Base-by-base conservation (phyloP, 2,329 filamentous ascomycete species). In the Furcasterigmium sp. region DNA sequence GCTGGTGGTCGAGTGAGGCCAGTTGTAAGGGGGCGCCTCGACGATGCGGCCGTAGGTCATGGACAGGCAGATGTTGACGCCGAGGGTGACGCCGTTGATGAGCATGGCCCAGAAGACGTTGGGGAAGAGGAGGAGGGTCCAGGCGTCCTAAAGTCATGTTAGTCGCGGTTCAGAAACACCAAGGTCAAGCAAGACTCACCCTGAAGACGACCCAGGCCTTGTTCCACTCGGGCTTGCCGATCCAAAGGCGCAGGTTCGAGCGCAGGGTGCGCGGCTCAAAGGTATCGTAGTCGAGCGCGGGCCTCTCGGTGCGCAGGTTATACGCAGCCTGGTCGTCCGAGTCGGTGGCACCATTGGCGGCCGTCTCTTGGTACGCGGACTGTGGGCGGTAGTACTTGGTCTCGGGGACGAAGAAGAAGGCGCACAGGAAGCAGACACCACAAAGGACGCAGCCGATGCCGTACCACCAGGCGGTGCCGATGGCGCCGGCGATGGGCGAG, bases 381-480 rank as follows among this genome's bases (percentile, higher is more conserved):
- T 64, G 47, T 2, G 61, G 52, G 1, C 67, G 61, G 25, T 60
- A 48, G 42, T 72, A 72, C 39, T 65, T 63, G 2, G 65, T 68
- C 52, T 72, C 68, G 0, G 68, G 68, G 0, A 71, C 56, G 26
- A 65, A 60, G 45, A 68, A 56, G 11, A 69, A 46, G 2, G 63
- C 60, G 1, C 64, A 39, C 13, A 70, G 14, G 3, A 66, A 55
- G 5, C 61, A 56, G 0, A 59, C 46, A 4, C 54, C 65, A 2
- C 56, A 49, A 1, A 70, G 47, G 1, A 57, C 58, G 4, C 58
- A 62, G 2, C 65, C 67, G 5, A 72, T 55, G 2, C 60, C 58
- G 35, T 72, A 72, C 69, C 69, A 72, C 36, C 67, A 63, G 3
- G 56, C 46, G 0, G 66, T 60, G 1, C 64, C 65, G 7, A 71